Evolutionary conservation across 441 rosid genomes (phyloP), one percentile per base, ranked within the genome.

Genomic region (Manihot esculenta): DNA sequence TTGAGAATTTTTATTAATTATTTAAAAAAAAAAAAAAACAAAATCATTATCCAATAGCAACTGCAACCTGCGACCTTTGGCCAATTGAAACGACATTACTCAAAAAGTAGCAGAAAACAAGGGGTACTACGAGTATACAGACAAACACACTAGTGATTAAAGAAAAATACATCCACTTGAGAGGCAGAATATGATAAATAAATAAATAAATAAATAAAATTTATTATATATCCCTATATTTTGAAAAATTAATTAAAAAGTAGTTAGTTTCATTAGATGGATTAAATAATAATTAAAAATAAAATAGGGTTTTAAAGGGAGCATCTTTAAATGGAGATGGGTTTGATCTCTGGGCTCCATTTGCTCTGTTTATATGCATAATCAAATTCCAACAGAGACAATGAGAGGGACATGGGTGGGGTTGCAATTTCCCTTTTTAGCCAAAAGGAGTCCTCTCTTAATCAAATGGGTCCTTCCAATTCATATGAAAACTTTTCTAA

Each of bases 301-400:
- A n/a, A n/a, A n/a, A n/a, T n/a, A n/a, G n/a, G n/a, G n/a, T n/a
- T n/a, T n/a, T n/a, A n/a, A n/a, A n/a, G n/a, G n/a, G n/a, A n/a
- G n/a, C n/a, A n/a, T n/a, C n/a, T n/a, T n/a, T n/a, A n/a, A n/a
- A n/a, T n/a, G n/a, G n/a, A n/a, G n/a, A n/a, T n/a, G n/a, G 4
- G 2, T 30, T 30, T 1, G 35, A 60, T 79, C 74, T 81, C 53
- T 64, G 79, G 82, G 77, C 78, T 84, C 85, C 85, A 81, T 71
- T 54, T 53, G 38, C 70, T 24, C 23, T 1, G 14, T 45, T 45
- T 5, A 24, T 44, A 20, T 2, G 3, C 10, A 7, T 20, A 21
- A 0, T 3, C 9, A 4, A 13, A 30, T 30, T n/a, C 26, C 0
- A 15, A 50, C 21, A n/a, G 49, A 60, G 11, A 58, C 4, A 18